Conservation (phyloP, 2,329 filamentous ascomycete species). For the Penicillium capsulatum region DNA sequence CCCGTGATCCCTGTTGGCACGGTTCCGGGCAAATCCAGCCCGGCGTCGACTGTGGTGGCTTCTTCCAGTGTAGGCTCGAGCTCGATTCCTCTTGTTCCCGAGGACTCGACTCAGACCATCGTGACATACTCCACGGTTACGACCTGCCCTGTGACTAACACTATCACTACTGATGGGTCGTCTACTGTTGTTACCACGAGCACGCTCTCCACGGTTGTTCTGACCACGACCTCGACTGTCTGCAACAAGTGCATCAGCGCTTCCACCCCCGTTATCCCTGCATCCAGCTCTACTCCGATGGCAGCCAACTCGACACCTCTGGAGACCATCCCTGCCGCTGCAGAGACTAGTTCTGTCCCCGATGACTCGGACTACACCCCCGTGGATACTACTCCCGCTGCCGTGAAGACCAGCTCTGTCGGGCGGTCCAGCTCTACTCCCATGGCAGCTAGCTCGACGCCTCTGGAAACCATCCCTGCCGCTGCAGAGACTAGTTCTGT, state of each 20-base stretch:
- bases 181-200: constrained; percentile 48
- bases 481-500: no score
- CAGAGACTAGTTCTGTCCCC: no score
- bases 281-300: no score
- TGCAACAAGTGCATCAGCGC: constrained; percentile 22
- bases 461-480: no score
- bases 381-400: constrained; percentile 2
- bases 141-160: constrained; percentile 30
- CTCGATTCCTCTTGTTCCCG: constrained; percentile 8
- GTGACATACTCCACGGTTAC: constrained; percentile 30
- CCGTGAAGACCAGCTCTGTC: background rate
- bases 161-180: constrained; percentile 43
- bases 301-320: no score
- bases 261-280: no score
- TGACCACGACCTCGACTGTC: constrained; percentile 28
- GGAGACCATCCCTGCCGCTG: no score
- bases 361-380: background rate
- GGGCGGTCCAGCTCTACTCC: no score
- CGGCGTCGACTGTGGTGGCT: background rate
- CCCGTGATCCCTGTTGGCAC: background rate
- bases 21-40: no score
- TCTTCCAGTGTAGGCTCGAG: background rate
- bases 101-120: constrained; percentile 20
- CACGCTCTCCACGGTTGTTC: constrained; percentile 52
- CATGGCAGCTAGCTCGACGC: no score